Evolutionary conservation across 2,329 filamentous ascomycete genomes (phyloP).

Genomic region (Penicillium sclerotiorum): DNA sequence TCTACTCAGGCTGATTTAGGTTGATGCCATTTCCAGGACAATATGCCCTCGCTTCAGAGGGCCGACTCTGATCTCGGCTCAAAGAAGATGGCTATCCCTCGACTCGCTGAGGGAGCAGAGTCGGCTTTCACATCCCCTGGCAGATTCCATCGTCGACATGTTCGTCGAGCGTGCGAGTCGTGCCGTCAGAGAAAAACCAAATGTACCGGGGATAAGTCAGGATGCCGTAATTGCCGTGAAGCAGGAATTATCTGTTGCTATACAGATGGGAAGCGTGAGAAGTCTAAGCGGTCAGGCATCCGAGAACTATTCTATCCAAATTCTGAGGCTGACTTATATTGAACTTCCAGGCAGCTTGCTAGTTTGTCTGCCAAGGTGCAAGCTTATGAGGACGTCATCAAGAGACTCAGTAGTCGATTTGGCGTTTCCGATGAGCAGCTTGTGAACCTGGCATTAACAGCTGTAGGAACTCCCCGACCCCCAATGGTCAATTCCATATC

Average conservation of each 20-base stretch:
- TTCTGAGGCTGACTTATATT: neutral
- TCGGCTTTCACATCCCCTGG: constrained; percentile 36
- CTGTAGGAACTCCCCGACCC: constrained; percentile 26
- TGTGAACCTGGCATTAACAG: constrained; percentile 36
- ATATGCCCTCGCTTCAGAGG: constrained; percentile 22
- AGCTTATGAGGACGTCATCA: constrained; percentile 44
- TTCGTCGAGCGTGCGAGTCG: constrained; percentile 48
- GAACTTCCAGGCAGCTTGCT: constrained; percentile 39
- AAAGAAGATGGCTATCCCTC: constrained; percentile 42
- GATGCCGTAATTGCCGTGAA: constrained; percentile 48
- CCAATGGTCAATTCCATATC: constrained; percentile 1
- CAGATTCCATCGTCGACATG: constrained; percentile 40
- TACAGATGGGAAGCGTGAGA: constrained; percentile 50
- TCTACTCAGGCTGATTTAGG: no score
- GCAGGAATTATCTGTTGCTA: constrained; percentile 49
- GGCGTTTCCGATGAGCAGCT: constrained; percentile 40
- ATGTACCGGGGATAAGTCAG: constrained; percentile 49
- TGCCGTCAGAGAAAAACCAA: constrained; percentile 51
- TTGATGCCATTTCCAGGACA: constrained; percentile 34
- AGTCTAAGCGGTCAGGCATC: constrained; percentile 43
- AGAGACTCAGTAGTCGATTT: constrained; percentile 38
- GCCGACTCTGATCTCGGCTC: constrained; percentile 26
- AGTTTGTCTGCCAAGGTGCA: constrained; percentile 46
- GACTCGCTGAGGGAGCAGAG: constrained; percentile 37
- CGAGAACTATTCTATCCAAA: neutral